Percentiles rank a stretch among this genome's conserved stretches.
Evolutionary conservation across 1,284 basidiomycete genomes (phyloP).

Genomic region (Cryptococcus sp.): DNA sequence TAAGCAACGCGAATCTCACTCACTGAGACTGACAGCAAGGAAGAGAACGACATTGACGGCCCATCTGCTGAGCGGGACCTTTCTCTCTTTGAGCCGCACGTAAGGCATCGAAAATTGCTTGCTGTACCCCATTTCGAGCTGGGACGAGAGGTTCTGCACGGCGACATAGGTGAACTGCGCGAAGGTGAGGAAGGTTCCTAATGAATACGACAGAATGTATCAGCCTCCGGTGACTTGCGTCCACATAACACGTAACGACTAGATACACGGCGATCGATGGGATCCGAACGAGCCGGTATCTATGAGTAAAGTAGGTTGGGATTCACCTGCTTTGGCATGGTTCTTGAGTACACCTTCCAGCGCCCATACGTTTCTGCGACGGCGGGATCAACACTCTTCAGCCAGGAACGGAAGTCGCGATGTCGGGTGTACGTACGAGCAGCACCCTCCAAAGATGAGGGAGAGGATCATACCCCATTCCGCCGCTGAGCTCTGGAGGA

Average conservation of each 20-base stretch:
- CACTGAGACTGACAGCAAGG: constrained; percentile 66
- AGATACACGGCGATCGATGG: background rate
- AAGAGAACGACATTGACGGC: constrained; percentile 80
- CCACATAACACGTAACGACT: background rate
- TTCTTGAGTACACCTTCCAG: constrained; percentile 62
- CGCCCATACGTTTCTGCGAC: constrained; percentile 56
- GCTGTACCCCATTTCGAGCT: constrained; percentile 30
- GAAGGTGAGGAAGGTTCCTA: constrained; percentile 80
- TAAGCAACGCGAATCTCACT: constrained; percentile 3
- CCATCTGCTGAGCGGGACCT: constrained; percentile 75
- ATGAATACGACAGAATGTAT: constrained; percentile 38
- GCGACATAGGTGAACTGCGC: constrained; percentile 78
- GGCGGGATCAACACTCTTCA: constrained; percentile 12
- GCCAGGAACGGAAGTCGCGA: background rate
- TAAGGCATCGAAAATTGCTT: constrained; percentile 4
- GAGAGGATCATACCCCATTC: constrained; percentile 66
- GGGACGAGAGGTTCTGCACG: constrained; percentile 53
- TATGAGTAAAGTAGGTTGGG: background rate
- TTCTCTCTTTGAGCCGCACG: constrained; percentile 54
- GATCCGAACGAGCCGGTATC: no score
- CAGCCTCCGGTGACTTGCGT: background rate
- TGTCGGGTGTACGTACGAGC: constrained; percentile 61
- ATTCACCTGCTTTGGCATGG: constrained; percentile 68
- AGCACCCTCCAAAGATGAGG: constrained; percentile 78
- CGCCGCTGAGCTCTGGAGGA: constrained; percentile 21